A percentile compares a stretch with the other conserved stretches of the same genome.
Evolutionary conservation across 345 rosid genomes (phyloP).

Genomic region (Ceriops zippeliana): DNA sequence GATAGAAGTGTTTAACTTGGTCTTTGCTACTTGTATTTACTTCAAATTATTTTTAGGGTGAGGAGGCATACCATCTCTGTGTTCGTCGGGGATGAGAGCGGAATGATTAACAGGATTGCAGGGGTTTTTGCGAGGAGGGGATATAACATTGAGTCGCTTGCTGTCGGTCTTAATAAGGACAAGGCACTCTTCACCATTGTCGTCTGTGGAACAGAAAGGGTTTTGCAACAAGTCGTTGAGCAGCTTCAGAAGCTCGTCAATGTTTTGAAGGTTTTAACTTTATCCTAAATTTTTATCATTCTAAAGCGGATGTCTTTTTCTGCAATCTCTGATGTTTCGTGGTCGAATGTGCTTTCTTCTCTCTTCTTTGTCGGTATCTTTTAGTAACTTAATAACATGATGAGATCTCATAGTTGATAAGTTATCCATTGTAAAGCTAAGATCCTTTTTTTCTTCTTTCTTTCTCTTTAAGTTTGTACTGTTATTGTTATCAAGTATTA

Average conservation of each 20-base stretch:
- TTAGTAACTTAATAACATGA: no score
- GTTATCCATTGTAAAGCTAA: no score
- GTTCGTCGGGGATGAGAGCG: constrained; percentile 97
- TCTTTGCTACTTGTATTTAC: background rate
- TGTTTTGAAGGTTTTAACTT: constrained; percentile 65
- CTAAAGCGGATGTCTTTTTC: background rate
- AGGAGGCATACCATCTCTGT: constrained; percentile 83
- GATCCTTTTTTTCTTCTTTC: no score
- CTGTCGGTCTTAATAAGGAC: constrained; percentile 90
- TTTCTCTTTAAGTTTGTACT: no score
- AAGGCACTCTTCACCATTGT: constrained; percentile 92
- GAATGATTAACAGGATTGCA: constrained; percentile 94
- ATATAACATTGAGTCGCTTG: constrained; percentile 94
- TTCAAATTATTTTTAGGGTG: constrained; percentile 35
- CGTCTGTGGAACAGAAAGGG: constrained; percentile 79
- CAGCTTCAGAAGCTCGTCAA: constrained; percentile 96
- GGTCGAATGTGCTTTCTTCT: background rate
- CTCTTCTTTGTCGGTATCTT: background rate
- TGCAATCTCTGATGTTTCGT: background rate
- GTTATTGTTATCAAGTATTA: no score
- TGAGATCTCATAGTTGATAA: no score
- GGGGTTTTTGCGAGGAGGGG: constrained; percentile 97
- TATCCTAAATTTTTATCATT: background rate
- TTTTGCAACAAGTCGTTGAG: constrained; percentile 78
- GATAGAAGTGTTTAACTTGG: background rate